These are phyloP conservation scores for Starmerella powellii DNA, from an alignment of 805 yeast genomes.

Conservation along the genomic window DNA sequence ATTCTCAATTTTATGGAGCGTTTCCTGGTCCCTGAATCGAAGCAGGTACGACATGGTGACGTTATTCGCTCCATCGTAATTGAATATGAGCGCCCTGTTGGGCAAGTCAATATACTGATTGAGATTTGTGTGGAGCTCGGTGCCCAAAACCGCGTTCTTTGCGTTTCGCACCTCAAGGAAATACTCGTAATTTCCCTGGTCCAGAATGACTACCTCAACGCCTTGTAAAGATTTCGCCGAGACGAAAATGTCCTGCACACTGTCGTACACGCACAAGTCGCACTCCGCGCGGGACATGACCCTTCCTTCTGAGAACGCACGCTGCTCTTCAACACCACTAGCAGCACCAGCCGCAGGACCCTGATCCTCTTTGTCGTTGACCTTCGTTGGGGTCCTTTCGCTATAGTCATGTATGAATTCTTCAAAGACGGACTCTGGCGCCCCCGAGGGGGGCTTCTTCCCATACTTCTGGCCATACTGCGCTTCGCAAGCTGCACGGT, in stretches of 20 bases:
- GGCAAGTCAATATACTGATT: slow-evolving; percentile 57
- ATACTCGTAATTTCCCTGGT: slow-evolving; percentile 41
- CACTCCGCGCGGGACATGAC: slow-evolving; percentile 22
- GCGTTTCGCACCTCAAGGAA: slow-evolving; percentile 37
- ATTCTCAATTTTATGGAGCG: slow-evolving; percentile 42
- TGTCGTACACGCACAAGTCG: slow-evolving; percentile 49
- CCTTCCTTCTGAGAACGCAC: slow-evolving; percentile 15
- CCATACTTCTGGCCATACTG: slow-evolving; percentile 66
- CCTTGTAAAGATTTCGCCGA: slow-evolving; percentile 23
- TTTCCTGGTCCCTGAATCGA: slow-evolving; percentile 36
- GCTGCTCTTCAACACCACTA: background rate
- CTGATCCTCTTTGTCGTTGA: slow-evolving; percentile 4
- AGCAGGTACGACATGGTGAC: slow-evolving; percentile 50
- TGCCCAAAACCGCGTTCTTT: slow-evolving; percentile 30
- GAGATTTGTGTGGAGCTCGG: slow-evolving; percentile 38
- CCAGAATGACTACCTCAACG: slow-evolving; percentile 33
- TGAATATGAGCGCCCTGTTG: slow-evolving; percentile 51
- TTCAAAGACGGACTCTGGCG: slow-evolving; percentile 48
- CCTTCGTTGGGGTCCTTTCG: background rate
- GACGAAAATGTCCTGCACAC: slow-evolving; percentile 38
- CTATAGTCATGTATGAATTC: slow-evolving; percentile 42
- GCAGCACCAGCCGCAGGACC: background rate
- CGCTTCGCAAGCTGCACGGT: slow-evolving; percentile 50
- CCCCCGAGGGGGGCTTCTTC: slow-evolving; percentile 32
- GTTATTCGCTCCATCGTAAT: slow-evolving; percentile 34